These are phyloP conservation scores for Boechera retrofracta DNA, from an alignment of 345 rosid genomes.

Conservation along the genomic window DNA sequence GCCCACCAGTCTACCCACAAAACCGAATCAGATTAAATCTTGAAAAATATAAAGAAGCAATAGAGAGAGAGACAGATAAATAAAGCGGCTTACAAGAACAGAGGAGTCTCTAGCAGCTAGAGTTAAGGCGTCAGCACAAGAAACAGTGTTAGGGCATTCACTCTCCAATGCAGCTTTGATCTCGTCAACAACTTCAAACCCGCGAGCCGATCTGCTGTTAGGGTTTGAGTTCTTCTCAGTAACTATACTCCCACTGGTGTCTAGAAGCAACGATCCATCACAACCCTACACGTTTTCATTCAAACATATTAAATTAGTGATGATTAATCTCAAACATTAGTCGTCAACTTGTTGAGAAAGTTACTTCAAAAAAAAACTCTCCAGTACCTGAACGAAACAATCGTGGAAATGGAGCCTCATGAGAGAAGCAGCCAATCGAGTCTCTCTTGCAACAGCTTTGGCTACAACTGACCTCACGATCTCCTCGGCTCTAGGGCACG, in stretches of 20 bases:
- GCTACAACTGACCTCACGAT: conserved; percentile 64
- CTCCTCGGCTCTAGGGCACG: conserved; percentile 67
- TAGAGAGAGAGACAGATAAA: neutral
- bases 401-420: conserved; percentile 85
- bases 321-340: neutral
- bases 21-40: conserved; percentile 13
- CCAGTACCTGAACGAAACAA: conserved; percentile 74
- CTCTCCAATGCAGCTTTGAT: conserved; percentile 79
- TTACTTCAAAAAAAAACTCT: neutral
- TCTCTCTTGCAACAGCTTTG: conserved; percentile 62
- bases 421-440: conserved; percentile 83
- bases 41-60: neutral
- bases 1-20: conserved; percentile 72
- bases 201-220: conserved; percentile 73
- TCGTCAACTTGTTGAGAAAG: conserved; percentile 19
- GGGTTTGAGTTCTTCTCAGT: conserved; percentile 82
- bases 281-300: conserved; percentile 64
- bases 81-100: conserved; percentile 62
- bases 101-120: conserved; percentile 93
- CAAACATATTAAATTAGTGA: neutral
- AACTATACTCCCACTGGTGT: conserved; percentile 61
- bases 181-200: conserved; percentile 82
- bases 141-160: conserved; percentile 77
- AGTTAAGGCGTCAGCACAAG: conserved; percentile 83
- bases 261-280: conserved; percentile 80